These are phyloP conservation scores for Brasilioporus rufonigricans DNA, from an alignment of 768 basidiomycete genomes.

Conservation along the genomic window DNA sequence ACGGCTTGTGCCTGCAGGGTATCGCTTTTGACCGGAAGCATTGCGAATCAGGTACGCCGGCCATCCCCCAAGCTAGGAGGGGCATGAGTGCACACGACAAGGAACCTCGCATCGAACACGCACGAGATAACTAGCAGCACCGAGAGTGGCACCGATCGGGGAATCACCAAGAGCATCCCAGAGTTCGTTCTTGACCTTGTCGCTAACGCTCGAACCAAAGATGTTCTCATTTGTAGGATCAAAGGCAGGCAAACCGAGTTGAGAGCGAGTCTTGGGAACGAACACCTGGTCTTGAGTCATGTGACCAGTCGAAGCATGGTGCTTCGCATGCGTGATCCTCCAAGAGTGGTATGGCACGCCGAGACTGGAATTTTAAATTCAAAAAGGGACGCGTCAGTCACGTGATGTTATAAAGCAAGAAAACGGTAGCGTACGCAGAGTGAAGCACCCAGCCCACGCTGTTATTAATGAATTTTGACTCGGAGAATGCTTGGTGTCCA, in stretches of 20 bases:
- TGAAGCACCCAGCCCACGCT: constrained; percentile 90
- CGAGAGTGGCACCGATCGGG: constrained; percentile 65
- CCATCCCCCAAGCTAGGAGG: constrained; percentile 72
- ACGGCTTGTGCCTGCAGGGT: constrained; percentile 82
- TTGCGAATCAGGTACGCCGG: constrained; percentile 80
- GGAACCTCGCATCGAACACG: constrained; percentile 15
- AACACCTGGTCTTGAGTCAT: constrained; percentile 96
- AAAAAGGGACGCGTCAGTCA: constrained; percentile 14
- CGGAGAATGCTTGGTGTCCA: too few relatives aligned
- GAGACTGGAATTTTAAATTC: constrained; percentile 49
- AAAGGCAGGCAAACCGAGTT: constrained; percentile 61
- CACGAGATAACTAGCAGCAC: constrained; percentile 60
- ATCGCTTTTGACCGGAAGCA: constrained; percentile 80
- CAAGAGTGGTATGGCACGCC: constrained; percentile 97
- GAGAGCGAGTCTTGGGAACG: constrained; percentile 84
- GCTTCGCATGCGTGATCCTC: constrained; percentile 92
- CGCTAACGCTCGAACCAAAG: constrained; percentile 60
- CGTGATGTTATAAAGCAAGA: constrained; percentile 13
- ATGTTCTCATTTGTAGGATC: constrained; percentile 66
- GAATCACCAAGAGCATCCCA: constrained; percentile 91
- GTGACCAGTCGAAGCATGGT: constrained; percentile 93
- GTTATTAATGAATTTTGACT: constrained; percentile 90
- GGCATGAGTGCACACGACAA: neutral
- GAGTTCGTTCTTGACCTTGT: constrained; percentile 68
- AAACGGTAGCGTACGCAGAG: constrained; percentile 60